Percentiles rank a stretch among this genome's conserved stretches.
Evolutionary conservation across 257 asterid genomes (phyloP).

Genomic region (Anisodus tanguticus): DNA sequence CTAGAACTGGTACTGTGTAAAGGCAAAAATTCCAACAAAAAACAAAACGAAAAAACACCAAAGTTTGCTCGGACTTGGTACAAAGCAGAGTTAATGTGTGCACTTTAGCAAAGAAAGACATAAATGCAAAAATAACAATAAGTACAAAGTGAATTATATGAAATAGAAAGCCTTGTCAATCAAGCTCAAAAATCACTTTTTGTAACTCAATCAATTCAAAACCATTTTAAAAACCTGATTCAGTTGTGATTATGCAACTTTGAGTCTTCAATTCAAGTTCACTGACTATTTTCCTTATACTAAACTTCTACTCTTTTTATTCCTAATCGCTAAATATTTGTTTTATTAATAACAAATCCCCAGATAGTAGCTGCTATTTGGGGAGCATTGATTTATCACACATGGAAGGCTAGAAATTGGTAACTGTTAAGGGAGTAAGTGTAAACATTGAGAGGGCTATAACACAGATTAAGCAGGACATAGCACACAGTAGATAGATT

Average conservation of each 20-base stretch:
- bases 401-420: no score
- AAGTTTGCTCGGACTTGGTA: background rate
- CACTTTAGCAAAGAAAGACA: background rate
- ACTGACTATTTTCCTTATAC: background rate
- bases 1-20: background rate
- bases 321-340: slow-evolving; percentile 4
- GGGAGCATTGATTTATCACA: background rate
- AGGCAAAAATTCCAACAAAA: background rate
- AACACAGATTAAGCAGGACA: no score
- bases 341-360: background rate
- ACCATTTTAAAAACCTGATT: slow-evolving; percentile 11
- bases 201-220: background rate
- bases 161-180: background rate
- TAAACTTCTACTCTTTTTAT: background rate
- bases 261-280: background rate
- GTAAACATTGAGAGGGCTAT: no score
- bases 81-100: background rate
- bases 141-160: background rate
- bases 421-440: no score
- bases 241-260: background rate
- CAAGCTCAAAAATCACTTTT: slow-evolving; percentile 10
- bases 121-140: slow-evolving; percentile 16
- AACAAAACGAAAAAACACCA: background rate
- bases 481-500: no score
- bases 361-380: background rate